phyloP scores from a whole-genome alignment of 31 red algal genomes.

The Bonnemaisonia californica region DNA sequence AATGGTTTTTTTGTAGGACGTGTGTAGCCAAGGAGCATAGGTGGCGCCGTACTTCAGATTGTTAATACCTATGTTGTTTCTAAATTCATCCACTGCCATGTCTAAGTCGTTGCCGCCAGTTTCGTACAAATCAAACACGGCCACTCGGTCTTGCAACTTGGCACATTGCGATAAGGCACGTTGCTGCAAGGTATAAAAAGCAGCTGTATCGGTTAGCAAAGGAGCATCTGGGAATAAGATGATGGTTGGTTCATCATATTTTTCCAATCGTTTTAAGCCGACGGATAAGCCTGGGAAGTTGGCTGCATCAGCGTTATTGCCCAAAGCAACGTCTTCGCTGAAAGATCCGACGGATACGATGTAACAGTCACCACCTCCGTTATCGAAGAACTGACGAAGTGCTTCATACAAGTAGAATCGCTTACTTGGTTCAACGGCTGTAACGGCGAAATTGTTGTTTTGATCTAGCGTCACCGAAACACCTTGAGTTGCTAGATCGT shows the following conservation, averaged over 20 bases:
- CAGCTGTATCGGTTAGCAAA: not conserved
- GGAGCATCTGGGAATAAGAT: not conserved
- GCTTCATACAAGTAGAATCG: not conserved
- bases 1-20: no score
- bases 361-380: not conserved
- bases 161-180: not conserved
- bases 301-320: no score
- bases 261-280: not conserved
- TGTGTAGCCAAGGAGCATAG: not conserved
- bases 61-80: not conserved
- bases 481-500: no score
- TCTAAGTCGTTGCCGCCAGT: not conserved
- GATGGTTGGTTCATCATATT: not conserved
- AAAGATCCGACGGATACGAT: not conserved
- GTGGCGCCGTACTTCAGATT: not conserved
- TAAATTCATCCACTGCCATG: not conserved
- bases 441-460: no score
- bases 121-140: not conserved
- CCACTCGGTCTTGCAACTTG: not conserved
- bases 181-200: not conserved
- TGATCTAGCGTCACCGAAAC: no score
- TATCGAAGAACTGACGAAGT: not conserved
- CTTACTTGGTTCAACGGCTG: no score
- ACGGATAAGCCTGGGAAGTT: no score
- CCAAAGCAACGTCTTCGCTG: no score